A percentile compares a stretch with the other conserved stretches of the same genome.
These are phyloP conservation scores for Paecilomyces niveus DNA, from an alignment of 2,329 filamentous ascomycete species.

Conservation along the genomic window DNA sequence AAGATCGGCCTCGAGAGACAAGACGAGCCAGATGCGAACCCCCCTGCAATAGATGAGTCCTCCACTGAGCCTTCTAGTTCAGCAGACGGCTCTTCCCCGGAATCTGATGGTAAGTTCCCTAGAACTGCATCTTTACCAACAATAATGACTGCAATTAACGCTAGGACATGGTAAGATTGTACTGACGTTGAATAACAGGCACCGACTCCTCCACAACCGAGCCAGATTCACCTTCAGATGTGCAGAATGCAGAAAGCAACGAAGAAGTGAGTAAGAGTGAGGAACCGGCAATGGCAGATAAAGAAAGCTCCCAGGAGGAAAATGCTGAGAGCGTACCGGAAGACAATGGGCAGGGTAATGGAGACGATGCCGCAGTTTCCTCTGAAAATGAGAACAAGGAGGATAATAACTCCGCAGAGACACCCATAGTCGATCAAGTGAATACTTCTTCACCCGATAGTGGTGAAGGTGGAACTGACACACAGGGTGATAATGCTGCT, in stretches of 20 bases:
- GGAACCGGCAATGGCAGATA: constrained; percentile 8
- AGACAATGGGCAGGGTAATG: background rate
- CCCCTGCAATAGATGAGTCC: constrained; percentile 6
- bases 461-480: background rate
- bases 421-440: background rate
- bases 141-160: background rate
- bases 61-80: constrained; percentile 13
- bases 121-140: background rate
- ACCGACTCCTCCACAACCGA: background rate
- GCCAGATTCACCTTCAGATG: constrained; percentile 1
- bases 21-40: constrained; percentile 18
- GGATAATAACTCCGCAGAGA: constrained; percentile 1
- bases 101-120: constrained; percentile 22
- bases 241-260: constrained; percentile 3
- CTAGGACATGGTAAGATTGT: background rate
- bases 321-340: background rate
- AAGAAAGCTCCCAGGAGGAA: constrained; percentile 3
- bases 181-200: background rate
- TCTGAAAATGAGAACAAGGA: constrained; percentile 6
- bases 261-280: constrained; percentile 6
- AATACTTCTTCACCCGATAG: background rate
- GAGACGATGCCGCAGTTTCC: background rate
- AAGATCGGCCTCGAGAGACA: constrained; percentile 26
- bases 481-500: background rate
- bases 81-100: constrained; percentile 17